phyloP scores from a whole-genome alignment of 345 rosid genomes.

The Jatropha curcas region DNA sequence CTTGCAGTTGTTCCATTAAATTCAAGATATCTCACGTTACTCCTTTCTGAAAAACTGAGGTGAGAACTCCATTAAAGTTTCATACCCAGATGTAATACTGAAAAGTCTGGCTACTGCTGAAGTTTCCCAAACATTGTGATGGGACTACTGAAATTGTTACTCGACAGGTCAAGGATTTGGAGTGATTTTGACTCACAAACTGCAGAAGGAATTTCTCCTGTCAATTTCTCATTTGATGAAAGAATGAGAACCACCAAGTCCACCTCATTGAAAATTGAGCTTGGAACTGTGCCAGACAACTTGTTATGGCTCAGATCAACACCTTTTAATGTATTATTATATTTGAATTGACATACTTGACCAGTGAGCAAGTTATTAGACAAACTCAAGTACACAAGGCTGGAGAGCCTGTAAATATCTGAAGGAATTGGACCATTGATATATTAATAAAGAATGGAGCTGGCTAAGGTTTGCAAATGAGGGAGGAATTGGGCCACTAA shows the following conservation, averaged over 20 bases:
- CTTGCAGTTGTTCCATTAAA: constrained; percentile 5
- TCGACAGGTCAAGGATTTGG: constrained; percentile 17
- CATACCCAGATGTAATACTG: neutral
- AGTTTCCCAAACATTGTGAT: constrained; percentile 22
- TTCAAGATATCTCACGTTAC: neutral
- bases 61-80: constrained; percentile 7
- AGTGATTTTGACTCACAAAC: neutral
- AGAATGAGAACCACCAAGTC: neutral
- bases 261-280: constrained; percentile 3
- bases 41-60: neutral
- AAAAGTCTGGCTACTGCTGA: neutral
- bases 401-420: neutral
- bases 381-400: neutral
- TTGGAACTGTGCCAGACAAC: constrained; percentile 19
- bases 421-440: neutral
- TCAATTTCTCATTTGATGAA: neutral
- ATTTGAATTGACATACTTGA: neutral
- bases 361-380: neutral
- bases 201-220: neutral
- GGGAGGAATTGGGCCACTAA: neutral
- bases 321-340: neutral
- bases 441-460: too few relatives aligned
- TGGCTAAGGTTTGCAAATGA: too few relatives aligned
- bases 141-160: constrained; percentile 23
- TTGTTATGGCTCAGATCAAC: neutral